Percentiles rank a stretch among this genome's conserved stretches.
phyloP scores from a whole-genome alignment of 2,329 filamentous ascomycete genomes.

The Monosporascus sp. region DNA sequence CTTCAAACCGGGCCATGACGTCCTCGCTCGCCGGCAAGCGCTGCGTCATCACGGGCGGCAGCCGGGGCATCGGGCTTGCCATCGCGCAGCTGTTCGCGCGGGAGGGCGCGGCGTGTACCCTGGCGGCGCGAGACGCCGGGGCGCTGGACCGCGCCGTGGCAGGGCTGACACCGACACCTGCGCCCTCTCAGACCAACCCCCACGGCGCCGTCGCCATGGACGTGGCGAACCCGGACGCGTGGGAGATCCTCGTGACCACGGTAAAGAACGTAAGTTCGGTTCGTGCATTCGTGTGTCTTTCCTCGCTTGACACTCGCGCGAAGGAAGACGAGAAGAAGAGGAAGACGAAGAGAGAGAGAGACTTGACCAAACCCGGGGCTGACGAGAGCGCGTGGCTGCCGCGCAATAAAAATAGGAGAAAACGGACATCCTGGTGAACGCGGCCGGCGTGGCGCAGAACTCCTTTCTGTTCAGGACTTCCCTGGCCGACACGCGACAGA shows the following conservation, averaged over 20 bases:
- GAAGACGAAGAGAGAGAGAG: no score
- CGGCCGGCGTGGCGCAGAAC: slow-evolving; percentile 67
- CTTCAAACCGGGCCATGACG: no score
- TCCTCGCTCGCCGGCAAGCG: slow-evolving; percentile 39
- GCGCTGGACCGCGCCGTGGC: slow-evolving; percentile 37
- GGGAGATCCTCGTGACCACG: slow-evolving; percentile 10
- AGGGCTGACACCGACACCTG: slow-evolving; percentile 23
- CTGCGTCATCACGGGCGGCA: slow-evolving; percentile 63
- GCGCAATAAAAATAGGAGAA: slow-evolving; percentile 9
- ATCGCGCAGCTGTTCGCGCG: slow-evolving; percentile 62
- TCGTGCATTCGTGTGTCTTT: background rate
- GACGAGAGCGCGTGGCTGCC: no score
- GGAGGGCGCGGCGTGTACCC: slow-evolving; percentile 54
- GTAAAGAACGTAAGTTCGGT: slow-evolving; percentile 7
- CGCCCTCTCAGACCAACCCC: background rate
- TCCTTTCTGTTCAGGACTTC: slow-evolving; percentile 55
- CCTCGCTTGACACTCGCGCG: background rate
- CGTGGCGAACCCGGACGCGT: slow-evolving; percentile 11
- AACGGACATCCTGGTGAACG: slow-evolving; percentile 66
- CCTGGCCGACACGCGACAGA: slow-evolving; percentile 43
- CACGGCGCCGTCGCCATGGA: slow-evolving; percentile 15
- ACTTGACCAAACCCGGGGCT: no score
- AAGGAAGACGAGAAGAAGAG: no score
- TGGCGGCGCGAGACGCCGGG: slow-evolving; percentile 53
- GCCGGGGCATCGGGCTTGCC: slow-evolving; percentile 63